Base-by-base conservation (phyloP, 2,329 filamentous ascomycete genomes). In the Leptosphaerulina australis region DNA sequence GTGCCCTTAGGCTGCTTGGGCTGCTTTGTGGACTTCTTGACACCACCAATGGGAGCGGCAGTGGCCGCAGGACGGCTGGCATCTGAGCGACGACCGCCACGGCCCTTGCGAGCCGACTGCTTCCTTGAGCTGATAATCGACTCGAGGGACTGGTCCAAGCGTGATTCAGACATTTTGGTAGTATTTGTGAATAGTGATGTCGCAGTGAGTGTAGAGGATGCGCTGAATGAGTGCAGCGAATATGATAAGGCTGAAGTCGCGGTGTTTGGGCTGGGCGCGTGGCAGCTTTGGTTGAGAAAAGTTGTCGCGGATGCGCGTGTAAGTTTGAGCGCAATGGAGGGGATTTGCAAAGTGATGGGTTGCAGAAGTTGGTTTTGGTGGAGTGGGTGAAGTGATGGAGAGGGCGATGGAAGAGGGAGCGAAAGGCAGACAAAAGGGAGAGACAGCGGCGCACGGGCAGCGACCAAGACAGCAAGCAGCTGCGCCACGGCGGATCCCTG, bases 71-170 rank as follows among this genome's bases (percentile, higher is more conserved):
- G 79, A 62, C 81, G 79, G 58, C 80, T 74, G 43, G 80, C 63
- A 49, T 64, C 66, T 20, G 66, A 59, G 57, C 76, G 75, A 63
- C 80, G 79, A 48, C 76, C 76, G 53, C 76, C 74, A 53, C 72
- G 73, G 60, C 76, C 74, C 56, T 78, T 75, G 60, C 77, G 74
- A 76, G 53, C 56, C 73, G 79, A 73, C 72, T 77, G 73, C 77
- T 83, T 77, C 76, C 82, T 86, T 71, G 86, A 88, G 74, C 88
- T 90, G 81, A 96, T 87, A 77, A 99, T 97, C 79, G 97, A 91
- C 76, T 97, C 94, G 64, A 99, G 90, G 80, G 91, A 92, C 81
- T 95, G 88, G 76, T 97, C 91, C 72, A 99, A 88, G 81, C 97
- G 97, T 80, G 85, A 88, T 49, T 52, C 56, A 59, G 66, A 67